Evolutionary conservation across 345 rosid species (phyloP), one percentile per base, ranked within the genome.

Genomic region (Laguncularia racemosa): DNA sequence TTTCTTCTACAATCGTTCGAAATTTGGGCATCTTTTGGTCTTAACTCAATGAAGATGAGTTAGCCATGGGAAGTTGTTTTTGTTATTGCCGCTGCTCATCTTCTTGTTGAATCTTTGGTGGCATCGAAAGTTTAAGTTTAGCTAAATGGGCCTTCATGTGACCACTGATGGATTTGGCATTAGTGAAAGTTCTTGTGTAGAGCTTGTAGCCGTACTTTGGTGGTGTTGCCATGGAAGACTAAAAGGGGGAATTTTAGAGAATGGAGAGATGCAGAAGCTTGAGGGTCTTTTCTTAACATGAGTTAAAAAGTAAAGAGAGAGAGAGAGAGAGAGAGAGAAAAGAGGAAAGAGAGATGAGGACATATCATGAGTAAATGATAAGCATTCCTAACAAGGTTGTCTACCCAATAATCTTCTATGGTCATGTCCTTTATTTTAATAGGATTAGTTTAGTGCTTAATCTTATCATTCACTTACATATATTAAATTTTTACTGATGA

Each of bases 311-410:
- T 19, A 45, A 17, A 48, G 38, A n/a, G n/a, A n/a, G n/a, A n/a
- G n/a, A n/a, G n/a, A n/a, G n/a, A n/a, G 16, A 43, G 50, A 8
- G 14, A 17, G 43, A 16, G 52, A 57, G 53, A 19, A 53, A 28
- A 18, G 53, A 16, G 15, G 20, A 1, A 47, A 57, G 59, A 61
- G 53, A 49, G 28, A 50, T 52, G 64, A 54, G 65, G 62, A 67
- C 55, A 57, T 66, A 53, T 65, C 63, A 66, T 67, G 76, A 71
- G 76, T 71, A 71, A 71, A 67, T 66, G 71, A 71, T 71, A 53
- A 62, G 76, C 65, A 66, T 62, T 71, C 71, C 70, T 33, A 33
- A 33, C 40, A 33, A 33, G 40, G 40, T 33, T 10, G 11, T 66
- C 68, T 67, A 71, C n/a, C n/a, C n/a, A n/a, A n/a, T n/a, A n/a